phyloP scores from a whole-genome alignment of 495 filamentous ascomycete genomes.

The Neurospora tetrasperma region DNA sequence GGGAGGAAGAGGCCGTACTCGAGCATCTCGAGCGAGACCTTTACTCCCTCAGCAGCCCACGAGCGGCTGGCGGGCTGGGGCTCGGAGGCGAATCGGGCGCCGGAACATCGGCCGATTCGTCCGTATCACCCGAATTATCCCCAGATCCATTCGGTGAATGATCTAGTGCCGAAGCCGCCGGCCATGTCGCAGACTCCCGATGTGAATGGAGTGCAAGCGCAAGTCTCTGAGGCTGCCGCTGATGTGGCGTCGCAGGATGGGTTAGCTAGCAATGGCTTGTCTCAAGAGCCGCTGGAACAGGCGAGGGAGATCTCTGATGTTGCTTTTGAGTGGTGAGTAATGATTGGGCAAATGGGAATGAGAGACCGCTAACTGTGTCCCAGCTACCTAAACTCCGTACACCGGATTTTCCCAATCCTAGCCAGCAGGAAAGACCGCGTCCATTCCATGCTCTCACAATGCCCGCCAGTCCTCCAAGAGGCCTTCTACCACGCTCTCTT shows the following conservation, averaged over 20 bases:
- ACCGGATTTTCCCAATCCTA: constrained; percentile 65
- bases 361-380: too few relatives aligned
- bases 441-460: constrained; percentile 49
- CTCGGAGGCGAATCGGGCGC: constrained; percentile 1
- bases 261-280: constrained; percentile 1
- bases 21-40: constrained; percentile 32
- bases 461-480: constrained; percentile 51
- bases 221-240: constrained; percentile 5
- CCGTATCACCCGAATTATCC: constrained; percentile 24
- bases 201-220: neutral
- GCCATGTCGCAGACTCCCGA: constrained; percentile 10
- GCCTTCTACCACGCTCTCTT: constrained; percentile 64
- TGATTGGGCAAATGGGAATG: neutral
- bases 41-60: constrained; percentile 24
- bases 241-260: constrained; percentile 9
- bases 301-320: constrained; percentile 32
- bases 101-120: constrained; percentile 32
- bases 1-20: constrained; percentile 36
- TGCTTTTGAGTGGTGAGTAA: constrained; percentile 36
- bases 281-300: constrained; percentile 20
- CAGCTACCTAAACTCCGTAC: constrained; percentile 63
- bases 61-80: constrained; percentile 22
- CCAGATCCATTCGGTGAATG: constrained; percentile 30
- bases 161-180: constrained; percentile 24
- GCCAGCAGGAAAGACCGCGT: constrained; percentile 55